These are phyloP conservation scores for Lactarius hatsudake DNA, from an alignment of 768 basidiomycete genomes.

Conservation along the genomic window DNA sequence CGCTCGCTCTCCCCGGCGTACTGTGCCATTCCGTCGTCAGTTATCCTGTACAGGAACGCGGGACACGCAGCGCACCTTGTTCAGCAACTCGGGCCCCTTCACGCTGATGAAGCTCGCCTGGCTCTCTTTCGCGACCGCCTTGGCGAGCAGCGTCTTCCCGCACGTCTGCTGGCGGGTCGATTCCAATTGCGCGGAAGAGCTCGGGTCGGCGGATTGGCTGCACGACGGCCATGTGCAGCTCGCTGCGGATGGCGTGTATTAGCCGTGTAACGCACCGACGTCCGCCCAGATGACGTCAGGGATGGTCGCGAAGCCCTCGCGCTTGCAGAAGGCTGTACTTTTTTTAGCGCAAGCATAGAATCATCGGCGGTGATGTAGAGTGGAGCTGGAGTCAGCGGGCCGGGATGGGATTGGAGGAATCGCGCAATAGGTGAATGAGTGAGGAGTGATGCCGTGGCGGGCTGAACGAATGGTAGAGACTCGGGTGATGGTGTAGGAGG, in stretches of 20 bases:
- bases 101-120: slow-evolving; percentile 97
- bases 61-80: slow-evolving; percentile 63
- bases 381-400: slow-evolving; percentile 69
- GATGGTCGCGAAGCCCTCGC: slow-evolving; percentile 97
- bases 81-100: slow-evolving; percentile 94
- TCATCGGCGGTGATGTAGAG: slow-evolving; percentile 79
- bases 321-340: slow-evolving; percentile 93
- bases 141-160: slow-evolving; percentile 96
- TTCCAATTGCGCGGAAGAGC: slow-evolving; percentile 84
- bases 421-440: slow-evolving; percentile 69
- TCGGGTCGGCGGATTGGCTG: slow-evolving; percentile 91
- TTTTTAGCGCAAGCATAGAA: slow-evolving; percentile 75
- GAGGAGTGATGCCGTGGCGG: slow-evolving; percentile 39
- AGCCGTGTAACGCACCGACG: slow-evolving; percentile 73
- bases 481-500: slow-evolving; percentile 20
- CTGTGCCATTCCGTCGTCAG: slow-evolving; percentile 39
- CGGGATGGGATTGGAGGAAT: slow-evolving; percentile 86
- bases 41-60: background rate
- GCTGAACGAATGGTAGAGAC: slow-evolving; percentile 34
- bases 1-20: slow-evolving; percentile 98
- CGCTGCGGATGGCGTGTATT: slow-evolving; percentile 65
- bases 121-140: slow-evolving; percentile 93
- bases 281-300: slow-evolving; percentile 96
- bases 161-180: slow-evolving; percentile 89
- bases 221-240: slow-evolving; percentile 96